These are phyloP conservation scores for Neoboletus magnificus DNA, from an alignment of 768 basidiomycete genomes.

Conservation along the genomic window DNA sequence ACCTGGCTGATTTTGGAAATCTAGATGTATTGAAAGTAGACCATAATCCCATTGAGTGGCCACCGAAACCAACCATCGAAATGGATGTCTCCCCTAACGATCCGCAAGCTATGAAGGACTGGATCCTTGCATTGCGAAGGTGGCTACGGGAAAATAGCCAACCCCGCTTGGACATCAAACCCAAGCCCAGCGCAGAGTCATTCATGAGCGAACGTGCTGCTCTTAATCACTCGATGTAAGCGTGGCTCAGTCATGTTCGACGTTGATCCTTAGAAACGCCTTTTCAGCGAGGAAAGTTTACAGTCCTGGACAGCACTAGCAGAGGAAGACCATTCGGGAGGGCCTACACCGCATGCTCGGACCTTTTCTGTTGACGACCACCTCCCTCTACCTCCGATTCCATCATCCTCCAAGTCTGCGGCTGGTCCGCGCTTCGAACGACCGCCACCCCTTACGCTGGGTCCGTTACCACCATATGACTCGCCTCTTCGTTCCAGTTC, in stretches of 20 bases:
- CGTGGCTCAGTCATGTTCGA: not conserved
- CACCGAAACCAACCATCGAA: constrained; percentile 59
- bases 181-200: constrained; percentile 47
- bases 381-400: constrained; percentile 39
- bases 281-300: constrained; percentile 37
- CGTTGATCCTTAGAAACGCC: constrained; percentile 4
- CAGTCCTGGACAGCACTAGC: constrained; percentile 45
- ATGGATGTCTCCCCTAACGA: constrained; percentile 40
- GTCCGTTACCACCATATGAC: constrained; percentile 41
- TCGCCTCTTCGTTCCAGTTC: constrained; percentile 47
- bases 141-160: constrained; percentile 66
- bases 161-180: constrained; percentile 29
- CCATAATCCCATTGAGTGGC: constrained; percentile 94
- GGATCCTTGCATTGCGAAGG: constrained; percentile 66
- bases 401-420: constrained; percentile 25
- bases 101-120: constrained; percentile 57
- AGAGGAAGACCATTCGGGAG: constrained; percentile 36
- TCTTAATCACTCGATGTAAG: constrained; percentile 34
- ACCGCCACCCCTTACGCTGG: constrained; percentile 49
- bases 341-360: constrained; percentile 49
- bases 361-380: constrained; percentile 63
- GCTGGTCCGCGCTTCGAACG: constrained; percentile 33
- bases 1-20: constrained; percentile 66
- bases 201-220: constrained; percentile 41
- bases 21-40: constrained; percentile 83